These are phyloP conservation scores for Aeschynomene evenia DNA, from an alignment of 306 rosid species.

Conservation along the genomic window DNA sequence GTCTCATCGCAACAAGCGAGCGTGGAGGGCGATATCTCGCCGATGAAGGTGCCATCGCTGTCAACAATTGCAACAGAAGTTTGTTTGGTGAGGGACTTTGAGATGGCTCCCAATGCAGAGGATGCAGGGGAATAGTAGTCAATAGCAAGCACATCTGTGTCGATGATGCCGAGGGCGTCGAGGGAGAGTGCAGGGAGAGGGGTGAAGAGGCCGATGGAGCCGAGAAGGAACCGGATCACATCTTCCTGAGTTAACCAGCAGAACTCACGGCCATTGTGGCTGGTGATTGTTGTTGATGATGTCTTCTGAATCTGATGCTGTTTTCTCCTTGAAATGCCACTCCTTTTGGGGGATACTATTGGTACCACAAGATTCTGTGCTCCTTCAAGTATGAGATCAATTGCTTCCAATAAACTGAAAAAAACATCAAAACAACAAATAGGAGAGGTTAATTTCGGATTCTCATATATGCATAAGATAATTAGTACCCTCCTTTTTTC, in stretches of 20 bases:
- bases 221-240: constrained; percentile 72
- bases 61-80: constrained; percentile 88
- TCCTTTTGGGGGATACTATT: constrained; percentile 43
- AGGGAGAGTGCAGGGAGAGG: constrained; percentile 70
- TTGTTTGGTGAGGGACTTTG: constrained; percentile 57
- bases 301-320: constrained; percentile 52
- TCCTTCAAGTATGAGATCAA: constrained; percentile 84
- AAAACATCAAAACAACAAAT: constrained; percentile 29
- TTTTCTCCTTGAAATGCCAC: constrained; percentile 65
- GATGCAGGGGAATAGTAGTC: constrained; percentile 81
- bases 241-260: constrained; percentile 96
- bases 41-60: constrained; percentile 59
- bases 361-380: constrained; percentile 88
- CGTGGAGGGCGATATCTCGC: constrained; percentile 90
- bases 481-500: too few relatives aligned
- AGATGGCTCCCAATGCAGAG: constrained; percentile 60
- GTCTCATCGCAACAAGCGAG: constrained; percentile 80
- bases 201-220: constrained; percentile 76
- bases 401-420: constrained; percentile 75
- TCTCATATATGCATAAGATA: background rate
- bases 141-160: constrained; percentile 50
- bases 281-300: constrained; percentile 27
- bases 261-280: constrained; percentile 63
- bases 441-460: background rate
- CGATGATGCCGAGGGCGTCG: constrained; percentile 64